Conservation (phyloP, 129 eudicot genomes). For the Artemisia argyi region DNA sequence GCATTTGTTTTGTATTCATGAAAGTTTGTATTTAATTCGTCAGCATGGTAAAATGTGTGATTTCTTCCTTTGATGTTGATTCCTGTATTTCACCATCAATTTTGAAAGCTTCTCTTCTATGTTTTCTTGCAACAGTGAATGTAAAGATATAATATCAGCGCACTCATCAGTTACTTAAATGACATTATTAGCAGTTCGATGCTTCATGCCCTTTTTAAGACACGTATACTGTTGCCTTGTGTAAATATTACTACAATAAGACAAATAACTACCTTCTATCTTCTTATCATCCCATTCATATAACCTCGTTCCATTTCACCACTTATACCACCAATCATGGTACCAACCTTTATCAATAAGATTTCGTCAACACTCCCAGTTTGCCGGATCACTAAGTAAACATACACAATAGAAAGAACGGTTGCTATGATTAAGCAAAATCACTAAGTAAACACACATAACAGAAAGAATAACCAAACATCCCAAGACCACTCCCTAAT, state of each 20-base stretch:
- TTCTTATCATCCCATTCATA: slow-evolving; percentile 98
- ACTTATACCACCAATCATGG: slow-evolving; percentile 99
- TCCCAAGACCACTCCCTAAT: no score
- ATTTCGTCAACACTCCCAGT: slow-evolving; percentile 86
- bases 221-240: slow-evolving; percentile 36
- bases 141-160: slow-evolving; percentile 12
- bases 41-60: no score
- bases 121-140: slow-evolving; percentile 65
- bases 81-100: slow-evolving; percentile 59
- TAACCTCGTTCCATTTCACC: slow-evolving; percentile 97
- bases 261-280: slow-evolving; percentile 55
- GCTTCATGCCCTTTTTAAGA: slow-evolving; percentile 74
- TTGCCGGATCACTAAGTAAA: no score
- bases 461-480: no score
- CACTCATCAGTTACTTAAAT: slow-evolving; percentile 1
- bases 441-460: no score
- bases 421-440: no score
- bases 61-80: neutral
- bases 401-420: no score
- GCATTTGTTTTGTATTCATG: no score
- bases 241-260: neutral
- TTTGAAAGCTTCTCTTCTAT: slow-evolving; percentile 73
- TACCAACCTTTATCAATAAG: slow-evolving; percentile 84
- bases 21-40: no score
- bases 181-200: neutral